Evolutionary conservation across 441 rosid species (phyloP).

Genomic region (Corymbia calophylla): DNA sequence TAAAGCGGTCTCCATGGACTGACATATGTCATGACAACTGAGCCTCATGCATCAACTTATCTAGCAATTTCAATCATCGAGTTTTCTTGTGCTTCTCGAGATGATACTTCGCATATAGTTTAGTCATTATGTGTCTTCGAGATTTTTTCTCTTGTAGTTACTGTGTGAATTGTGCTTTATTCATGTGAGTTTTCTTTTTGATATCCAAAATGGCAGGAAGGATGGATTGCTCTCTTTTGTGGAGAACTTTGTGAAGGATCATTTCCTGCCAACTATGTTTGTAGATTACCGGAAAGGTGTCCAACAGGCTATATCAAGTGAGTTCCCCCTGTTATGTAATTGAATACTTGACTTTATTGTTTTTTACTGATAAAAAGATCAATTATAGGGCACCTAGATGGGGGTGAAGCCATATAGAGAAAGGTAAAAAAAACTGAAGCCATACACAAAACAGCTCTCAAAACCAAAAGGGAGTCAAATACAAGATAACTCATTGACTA

Average conservation of each 20-base stretch:
- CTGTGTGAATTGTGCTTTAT: not conserved
- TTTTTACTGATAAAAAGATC: not conserved
- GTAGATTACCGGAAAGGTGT: slow-evolving; percentile 98
- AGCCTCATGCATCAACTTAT: not conserved
- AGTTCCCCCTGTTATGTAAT: slow-evolving; percentile 20
- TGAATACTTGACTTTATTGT: not conserved
- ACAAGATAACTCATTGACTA: not conserved
- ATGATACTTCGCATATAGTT: not conserved
- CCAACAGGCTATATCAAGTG: slow-evolving; percentile 99
- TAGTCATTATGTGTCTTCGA: not conserved
- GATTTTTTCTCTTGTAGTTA: not conserved
- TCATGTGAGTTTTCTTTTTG: not conserved
- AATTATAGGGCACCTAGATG: not conserved
- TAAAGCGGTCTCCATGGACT: not conserved
- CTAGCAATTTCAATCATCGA: not conserved
- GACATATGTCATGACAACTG: not conserved
- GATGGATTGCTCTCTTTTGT: slow-evolving; percentile 94
- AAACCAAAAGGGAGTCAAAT: not conserved
- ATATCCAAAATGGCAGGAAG: slow-evolving; percentile 47
- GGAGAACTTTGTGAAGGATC: slow-evolving; percentile 97
- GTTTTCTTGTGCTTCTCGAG: not conserved
- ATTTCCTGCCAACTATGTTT: slow-evolving; percentile 92
- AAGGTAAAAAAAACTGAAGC: not conserved
- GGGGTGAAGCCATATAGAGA: not conserved
- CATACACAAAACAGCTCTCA: not conserved